A percentile compares a stretch with the other conserved stretches of the same genome.
phyloP scores from a whole-genome alignment of 805 yeast species.

The Sugiyamaella valdiviana region DNA sequence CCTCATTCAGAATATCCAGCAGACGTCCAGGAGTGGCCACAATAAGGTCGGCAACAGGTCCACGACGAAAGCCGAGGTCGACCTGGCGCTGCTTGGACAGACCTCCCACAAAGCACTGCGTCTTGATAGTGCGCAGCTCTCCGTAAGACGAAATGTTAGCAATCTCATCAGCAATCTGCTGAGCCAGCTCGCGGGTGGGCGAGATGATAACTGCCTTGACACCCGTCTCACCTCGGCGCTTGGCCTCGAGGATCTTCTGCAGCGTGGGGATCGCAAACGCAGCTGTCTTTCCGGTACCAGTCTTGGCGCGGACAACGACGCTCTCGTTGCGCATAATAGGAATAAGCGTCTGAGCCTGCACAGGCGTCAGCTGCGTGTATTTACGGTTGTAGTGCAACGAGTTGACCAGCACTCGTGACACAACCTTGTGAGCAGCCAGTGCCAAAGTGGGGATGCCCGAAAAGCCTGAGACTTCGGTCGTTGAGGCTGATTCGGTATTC shows the following conservation, averaged over 20 bases:
- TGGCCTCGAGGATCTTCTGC: slow-evolving; percentile 44
- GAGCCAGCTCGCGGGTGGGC: slow-evolving; percentile 89
- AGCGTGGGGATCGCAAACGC: slow-evolving; percentile 81
- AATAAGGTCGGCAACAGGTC: slow-evolving; percentile 49
- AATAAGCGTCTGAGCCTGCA: slow-evolving; percentile 33
- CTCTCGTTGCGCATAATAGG: slow-evolving; percentile 76
- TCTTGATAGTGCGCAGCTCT: slow-evolving; percentile 30
- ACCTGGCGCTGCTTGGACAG: slow-evolving; percentile 38
- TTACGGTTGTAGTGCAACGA: slow-evolving; percentile 29
- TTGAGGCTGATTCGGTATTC: slow-evolving; percentile 1
- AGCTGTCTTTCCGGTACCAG: slow-evolving; percentile 93
- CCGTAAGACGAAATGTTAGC: slow-evolving; percentile 38
- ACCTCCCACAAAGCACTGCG: slow-evolving; percentile 66
- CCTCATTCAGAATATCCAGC: slow-evolving; percentile 49
- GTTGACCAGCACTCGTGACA: slow-evolving; percentile 30
- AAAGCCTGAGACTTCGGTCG: slow-evolving; percentile 14
- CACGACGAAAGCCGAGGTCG: slow-evolving; percentile 29
- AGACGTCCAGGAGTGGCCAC: slow-evolving; percentile 91
- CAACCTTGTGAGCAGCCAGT: slow-evolving; percentile 23
- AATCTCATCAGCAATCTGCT: slow-evolving; percentile 67
- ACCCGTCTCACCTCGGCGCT: slow-evolving; percentile 31
- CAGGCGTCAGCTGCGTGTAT: slow-evolving; percentile 31
- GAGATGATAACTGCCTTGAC: slow-evolving; percentile 66
- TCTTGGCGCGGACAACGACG: slow-evolving; percentile 81
- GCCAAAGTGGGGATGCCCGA: slow-evolving; percentile 25